A percentile compares a stretch with the other conserved stretches of the same genome.
These are phyloP conservation scores for Venturia carpophila DNA, from an alignment of 2,329 filamentous ascomycete genomes.

Conservation along the genomic window DNA sequence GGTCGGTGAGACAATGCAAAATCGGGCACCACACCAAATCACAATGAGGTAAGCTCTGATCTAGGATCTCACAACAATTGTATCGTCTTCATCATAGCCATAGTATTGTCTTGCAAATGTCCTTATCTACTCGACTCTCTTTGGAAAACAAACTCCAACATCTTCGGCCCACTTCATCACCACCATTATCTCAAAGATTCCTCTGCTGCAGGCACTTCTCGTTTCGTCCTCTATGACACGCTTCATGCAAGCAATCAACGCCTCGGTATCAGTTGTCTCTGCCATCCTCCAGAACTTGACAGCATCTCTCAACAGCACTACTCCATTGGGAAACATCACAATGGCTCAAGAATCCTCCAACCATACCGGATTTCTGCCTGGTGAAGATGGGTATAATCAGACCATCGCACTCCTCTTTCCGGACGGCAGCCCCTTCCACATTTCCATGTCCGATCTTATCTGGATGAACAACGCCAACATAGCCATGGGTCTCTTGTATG, in stretches of 20 bases:
- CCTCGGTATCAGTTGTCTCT: not conserved
- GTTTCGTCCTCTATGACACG: not conserved
- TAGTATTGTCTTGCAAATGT: slow-evolving; percentile 6
- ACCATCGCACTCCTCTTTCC: slow-evolving; percentile 39
- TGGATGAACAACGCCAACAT: slow-evolving; percentile 40
- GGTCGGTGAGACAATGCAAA: not conserved
- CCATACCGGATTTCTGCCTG: slow-evolving; percentile 3
- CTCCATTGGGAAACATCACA: not conserved
- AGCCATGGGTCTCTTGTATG: slow-evolving; percentile 55
- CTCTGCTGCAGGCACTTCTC: not conserved
- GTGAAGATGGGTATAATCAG: slow-evolving; percentile 44
- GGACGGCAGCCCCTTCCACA: slow-evolving; percentile 38
- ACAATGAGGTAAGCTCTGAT: not conserved
- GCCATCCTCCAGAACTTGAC: not conserved
- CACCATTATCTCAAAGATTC: not conserved
- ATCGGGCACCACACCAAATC: not conserved
- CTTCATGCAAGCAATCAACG: not conserved
- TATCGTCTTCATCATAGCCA: not conserved
- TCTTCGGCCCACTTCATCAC: not conserved
- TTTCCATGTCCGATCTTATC: slow-evolving; percentile 40
- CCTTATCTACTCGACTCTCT: not conserved
- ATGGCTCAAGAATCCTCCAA: not conserved
- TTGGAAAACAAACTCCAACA: not conserved
- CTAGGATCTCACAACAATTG: not conserved
- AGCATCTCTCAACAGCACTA: not conserved